Conservation (phyloP, 805 yeast species). For the Phaffomyces opuntiae region DNA sequence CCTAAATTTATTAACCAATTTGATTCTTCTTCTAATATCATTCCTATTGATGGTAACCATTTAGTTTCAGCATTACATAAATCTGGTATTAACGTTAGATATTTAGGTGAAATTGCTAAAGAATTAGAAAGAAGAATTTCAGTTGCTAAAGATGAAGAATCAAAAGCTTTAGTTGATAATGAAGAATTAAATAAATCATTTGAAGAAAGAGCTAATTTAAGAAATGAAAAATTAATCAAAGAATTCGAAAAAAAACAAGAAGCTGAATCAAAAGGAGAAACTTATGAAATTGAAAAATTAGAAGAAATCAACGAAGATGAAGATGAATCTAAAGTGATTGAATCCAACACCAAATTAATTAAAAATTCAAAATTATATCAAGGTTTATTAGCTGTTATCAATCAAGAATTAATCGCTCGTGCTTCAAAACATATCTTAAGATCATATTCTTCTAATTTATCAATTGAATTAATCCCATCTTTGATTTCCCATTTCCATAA, state of each 20-base stretch:
- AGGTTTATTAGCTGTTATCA: conserved; percentile 11
- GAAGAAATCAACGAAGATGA: conserved; percentile 18
- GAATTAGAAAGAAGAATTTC: conserved; percentile 23
- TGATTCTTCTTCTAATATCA: conserved; percentile 42
- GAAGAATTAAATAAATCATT: conserved; percentile 16
- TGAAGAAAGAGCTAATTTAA: conserved; percentile 12
- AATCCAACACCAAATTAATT: conserved; percentile 4
- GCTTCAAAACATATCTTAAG: conserved; percentile 71
- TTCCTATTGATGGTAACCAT: conserved; percentile 79
- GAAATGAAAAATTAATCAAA: conserved; percentile 11
- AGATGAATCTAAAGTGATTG: conserved; percentile 9
- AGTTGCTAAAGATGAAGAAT: conserved; percentile 22
- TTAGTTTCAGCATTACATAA: conserved; percentile 64
- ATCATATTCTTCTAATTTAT: conserved; percentile 35
- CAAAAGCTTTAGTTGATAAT: conserved; percentile 13
- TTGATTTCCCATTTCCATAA: conserved; percentile 69
- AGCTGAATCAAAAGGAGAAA: conserved; percentile 20
- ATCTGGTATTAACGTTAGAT: conserved; percentile 83
- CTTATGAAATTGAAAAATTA: conserved; percentile 1
- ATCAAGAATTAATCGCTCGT: conserved; percentile 70
- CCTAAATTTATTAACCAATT: conserved; percentile 46
- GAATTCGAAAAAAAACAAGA: conserved; percentile 19
- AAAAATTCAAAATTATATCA: conserved; percentile 10
- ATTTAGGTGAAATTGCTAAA: conserved; percentile 59
- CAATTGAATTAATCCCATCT: conserved; percentile 48